Conservation (phyloP, 2,329 filamentous ascomycete species). For the Ceratocystis colombiana region DNA sequence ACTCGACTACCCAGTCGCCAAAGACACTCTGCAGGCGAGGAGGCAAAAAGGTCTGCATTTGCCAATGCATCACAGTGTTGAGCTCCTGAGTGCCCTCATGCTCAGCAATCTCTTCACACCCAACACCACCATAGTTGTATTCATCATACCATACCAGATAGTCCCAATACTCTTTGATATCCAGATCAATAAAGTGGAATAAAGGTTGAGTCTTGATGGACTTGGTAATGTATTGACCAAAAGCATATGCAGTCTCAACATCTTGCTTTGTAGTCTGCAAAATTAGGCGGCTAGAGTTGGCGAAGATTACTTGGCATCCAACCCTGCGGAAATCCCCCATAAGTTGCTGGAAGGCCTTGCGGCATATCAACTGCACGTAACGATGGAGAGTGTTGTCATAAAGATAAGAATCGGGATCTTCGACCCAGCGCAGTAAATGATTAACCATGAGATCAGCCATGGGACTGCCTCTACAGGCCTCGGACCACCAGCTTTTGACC, state of each 20-base stretch:
- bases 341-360: conserved; percentile 91
- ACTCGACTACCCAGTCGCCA: conserved; percentile 86
- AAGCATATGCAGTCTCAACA: conserved; percentile 91
- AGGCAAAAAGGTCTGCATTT: conserved; percentile 83
- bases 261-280: conserved; percentile 94
- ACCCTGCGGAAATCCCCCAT: conserved; percentile 95
- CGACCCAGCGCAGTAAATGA: conserved; percentile 94
- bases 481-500: conserved; percentile 97
- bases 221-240: conserved; percentile 95
- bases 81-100: conserved; percentile 58
- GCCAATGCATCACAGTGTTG: conserved; percentile 97
- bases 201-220: conserved; percentile 91
- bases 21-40: conserved; percentile 70
- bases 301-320: conserved; percentile 91
- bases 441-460: conserved; percentile 98
- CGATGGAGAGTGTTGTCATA: conserved; percentile 92
- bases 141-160: conserved; percentile 98
- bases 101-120: conserved; percentile 71
- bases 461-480: conserved; percentile 76
- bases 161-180: conserved; percentile 99
- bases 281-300: conserved; percentile 76
- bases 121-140: conserved; percentile 96
- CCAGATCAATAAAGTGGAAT: conserved; percentile 93
- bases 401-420: conserved; percentile 83
- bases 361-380: conserved; percentile 97